Percentiles rank a stretch among this genome's conserved stretches.
These are phyloP conservation scores for Boletus patriciae DNA, from an alignment of 768 basidiomycete species.

Conservation along the genomic window DNA sequence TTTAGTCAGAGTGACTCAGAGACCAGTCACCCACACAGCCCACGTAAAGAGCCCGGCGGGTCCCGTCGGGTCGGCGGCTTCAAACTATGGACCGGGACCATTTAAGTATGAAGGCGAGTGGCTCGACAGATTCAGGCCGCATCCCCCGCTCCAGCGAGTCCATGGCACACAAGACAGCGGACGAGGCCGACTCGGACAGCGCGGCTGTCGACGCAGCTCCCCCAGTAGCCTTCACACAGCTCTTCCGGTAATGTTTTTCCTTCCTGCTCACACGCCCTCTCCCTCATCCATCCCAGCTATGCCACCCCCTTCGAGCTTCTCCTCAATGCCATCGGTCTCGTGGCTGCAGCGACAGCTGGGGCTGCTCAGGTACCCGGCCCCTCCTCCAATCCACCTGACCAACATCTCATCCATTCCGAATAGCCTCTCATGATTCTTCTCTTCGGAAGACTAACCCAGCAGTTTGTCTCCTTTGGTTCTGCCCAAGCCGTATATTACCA, in stretches of 20 bases:
- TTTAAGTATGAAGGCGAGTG: too few relatives aligned
- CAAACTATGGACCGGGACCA: too few relatives aligned
- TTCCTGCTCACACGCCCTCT: not conserved
- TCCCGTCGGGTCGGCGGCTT: too few relatives aligned
- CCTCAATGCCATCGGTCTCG: slow-evolving; percentile 67
- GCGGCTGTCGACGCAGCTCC: slow-evolving; percentile 1
- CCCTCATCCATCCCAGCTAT: slow-evolving; percentile 48
- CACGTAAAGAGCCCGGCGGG: too few relatives aligned
- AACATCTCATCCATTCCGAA: not conserved
- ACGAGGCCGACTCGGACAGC: too few relatives aligned
- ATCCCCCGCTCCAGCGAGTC: too few relatives aligned
- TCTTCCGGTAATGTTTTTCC: slow-evolving; percentile 45
- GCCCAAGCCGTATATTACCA: slow-evolving; percentile 14
- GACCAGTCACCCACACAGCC: too few relatives aligned
- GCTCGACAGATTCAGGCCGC: too few relatives aligned
- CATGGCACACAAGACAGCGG: not conserved
- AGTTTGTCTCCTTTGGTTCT: slow-evolving; percentile 61
- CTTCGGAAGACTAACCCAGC: slow-evolving; percentile 78
- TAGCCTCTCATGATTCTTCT: slow-evolving; percentile 80
- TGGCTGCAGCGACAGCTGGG: slow-evolving; percentile 72
- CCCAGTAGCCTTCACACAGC: slow-evolving; percentile 42
- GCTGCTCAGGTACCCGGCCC: slow-evolving; percentile 63
- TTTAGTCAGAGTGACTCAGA: too few relatives aligned
- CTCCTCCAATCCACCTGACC: not conserved
- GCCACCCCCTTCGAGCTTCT: slow-evolving; percentile 67